Conservation (phyloP, 371 early-diverging fungal species). For the Chytridium lagenaria region DNA sequence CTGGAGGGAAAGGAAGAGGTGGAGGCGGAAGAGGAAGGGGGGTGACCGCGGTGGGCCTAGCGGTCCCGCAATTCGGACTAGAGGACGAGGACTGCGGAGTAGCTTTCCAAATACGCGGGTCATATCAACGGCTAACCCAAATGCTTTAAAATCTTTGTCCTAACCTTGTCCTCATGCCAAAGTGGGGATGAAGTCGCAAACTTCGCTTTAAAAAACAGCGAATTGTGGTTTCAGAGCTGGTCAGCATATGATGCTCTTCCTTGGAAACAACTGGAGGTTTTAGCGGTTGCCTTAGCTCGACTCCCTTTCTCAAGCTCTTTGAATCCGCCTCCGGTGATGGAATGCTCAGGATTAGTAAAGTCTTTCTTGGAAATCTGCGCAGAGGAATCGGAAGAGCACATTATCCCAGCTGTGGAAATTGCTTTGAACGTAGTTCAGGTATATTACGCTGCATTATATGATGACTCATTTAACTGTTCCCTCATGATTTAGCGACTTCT, state of each 20-base stretch:
- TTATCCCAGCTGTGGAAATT: conserved; percentile 22
- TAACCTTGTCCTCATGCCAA: too few species aligned
- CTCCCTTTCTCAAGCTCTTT: not conserved
- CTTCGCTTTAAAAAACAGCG: not conserved
- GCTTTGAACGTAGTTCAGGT: conserved; percentile 27
- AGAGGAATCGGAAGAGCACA: not conserved
- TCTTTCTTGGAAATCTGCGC: not conserved
- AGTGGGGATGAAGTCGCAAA: not conserved
- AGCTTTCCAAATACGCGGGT: too few species aligned
- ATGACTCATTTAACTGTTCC: not conserved
- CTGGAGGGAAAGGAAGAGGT: too few species aligned
- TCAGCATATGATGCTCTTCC: not conserved
- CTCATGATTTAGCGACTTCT: conserved; percentile 31
- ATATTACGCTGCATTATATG: too few species aligned
- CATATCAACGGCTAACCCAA: too few species aligned
- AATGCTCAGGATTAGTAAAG: not conserved
- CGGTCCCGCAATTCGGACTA: too few species aligned
- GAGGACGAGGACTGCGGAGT: too few species aligned
- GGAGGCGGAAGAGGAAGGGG: too few species aligned
- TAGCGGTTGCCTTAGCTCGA: conserved; percentile 7
- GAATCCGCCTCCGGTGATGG: not conserved
- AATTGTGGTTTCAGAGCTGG: conserved; percentile 3
- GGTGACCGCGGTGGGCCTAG: too few species aligned
- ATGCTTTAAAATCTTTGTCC: too few species aligned
- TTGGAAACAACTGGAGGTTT: not conserved